These are phyloP conservation scores for Saksenaea vasiformis DNA, from an alignment of 371 early-diverging fungal species.

Conservation along the genomic window DNA sequence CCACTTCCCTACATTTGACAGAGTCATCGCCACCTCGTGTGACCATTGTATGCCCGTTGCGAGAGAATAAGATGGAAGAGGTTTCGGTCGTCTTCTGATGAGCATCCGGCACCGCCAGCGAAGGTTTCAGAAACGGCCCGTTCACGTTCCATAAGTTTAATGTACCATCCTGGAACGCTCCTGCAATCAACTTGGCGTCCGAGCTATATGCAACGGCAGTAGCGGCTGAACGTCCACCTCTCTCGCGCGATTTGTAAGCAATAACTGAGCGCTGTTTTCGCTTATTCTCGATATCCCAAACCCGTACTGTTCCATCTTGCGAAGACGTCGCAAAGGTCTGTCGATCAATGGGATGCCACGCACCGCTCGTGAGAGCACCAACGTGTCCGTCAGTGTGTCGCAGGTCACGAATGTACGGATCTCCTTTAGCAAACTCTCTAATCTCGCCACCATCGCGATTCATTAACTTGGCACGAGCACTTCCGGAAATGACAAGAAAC, in stretches of 20 bases:
- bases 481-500: conserved; percentile 79
- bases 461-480: conserved; percentile 74
- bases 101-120: conserved; percentile 61
- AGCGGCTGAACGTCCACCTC: conserved; percentile 71
- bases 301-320: conserved; percentile 82
- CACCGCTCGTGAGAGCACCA: conserved; percentile 73
- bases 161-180: conserved; percentile 67
- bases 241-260: conserved; percentile 71
- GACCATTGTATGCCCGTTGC: conserved; percentile 64
- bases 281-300: conserved; percentile 86
- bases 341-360: conserved; percentile 82
- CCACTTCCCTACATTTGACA: conserved; percentile 67
- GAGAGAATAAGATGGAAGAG: conserved; percentile 69
- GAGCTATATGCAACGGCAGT: conserved; percentile 67
- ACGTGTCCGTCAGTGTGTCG: conserved; percentile 89
- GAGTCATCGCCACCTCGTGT: conserved; percentile 86
- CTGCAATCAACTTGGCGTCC: conserved; percentile 72
- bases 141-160: conserved; percentile 62
- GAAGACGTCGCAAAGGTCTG: conserved; percentile 78
- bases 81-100: conserved; percentile 72
- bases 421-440: conserved; percentile 84
- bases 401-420: conserved; percentile 91
- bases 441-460: conserved; percentile 78
- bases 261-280: conserved; percentile 78
- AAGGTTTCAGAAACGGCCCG: conserved; percentile 58